phyloP scores from a whole-genome alignment of 768 basidiomycete genomes.

The Mycena vulgaris region DNA sequence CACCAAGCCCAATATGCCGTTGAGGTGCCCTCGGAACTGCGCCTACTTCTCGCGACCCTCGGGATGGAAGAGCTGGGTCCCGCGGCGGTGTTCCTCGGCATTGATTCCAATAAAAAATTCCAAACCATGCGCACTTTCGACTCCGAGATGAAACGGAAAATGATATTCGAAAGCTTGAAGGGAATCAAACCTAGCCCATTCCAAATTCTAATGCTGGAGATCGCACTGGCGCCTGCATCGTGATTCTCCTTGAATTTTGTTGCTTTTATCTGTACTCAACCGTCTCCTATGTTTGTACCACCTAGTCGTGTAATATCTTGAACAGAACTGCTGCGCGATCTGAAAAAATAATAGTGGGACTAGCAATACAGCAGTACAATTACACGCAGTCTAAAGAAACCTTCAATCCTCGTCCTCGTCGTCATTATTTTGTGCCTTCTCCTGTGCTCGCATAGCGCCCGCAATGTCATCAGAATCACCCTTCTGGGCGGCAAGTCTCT shows the following conservation, averaged over 20 bases:
- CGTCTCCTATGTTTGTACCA: neutral
- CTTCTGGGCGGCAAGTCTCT: constrained; percentile 84
- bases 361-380: constrained; percentile 36
- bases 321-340: too few relatives aligned
- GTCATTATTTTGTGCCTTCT: constrained; percentile 66
- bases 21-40: neutral
- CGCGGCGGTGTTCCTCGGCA: neutral
- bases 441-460: constrained; percentile 88
- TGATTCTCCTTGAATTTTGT: neutral
- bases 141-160: neutral
- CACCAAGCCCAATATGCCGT: neutral
- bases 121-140: neutral
- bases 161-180: neutral
- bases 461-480: constrained; percentile 85
- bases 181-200: constrained; percentile 3
- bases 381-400: constrained; percentile 14
- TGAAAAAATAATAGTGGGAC: neutral
- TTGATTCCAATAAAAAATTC: constrained; percentile 1
- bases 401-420: constrained; percentile 73
- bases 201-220: constrained; percentile 13
- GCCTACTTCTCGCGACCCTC: neutral
- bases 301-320: neutral
- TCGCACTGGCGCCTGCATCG: neutral
- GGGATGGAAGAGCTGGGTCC: constrained; percentile 28
- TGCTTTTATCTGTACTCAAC: neutral